Base-by-base conservation (phyloP, 352 stramenopile species). In the Globisporangium acanthophoron region DNA sequence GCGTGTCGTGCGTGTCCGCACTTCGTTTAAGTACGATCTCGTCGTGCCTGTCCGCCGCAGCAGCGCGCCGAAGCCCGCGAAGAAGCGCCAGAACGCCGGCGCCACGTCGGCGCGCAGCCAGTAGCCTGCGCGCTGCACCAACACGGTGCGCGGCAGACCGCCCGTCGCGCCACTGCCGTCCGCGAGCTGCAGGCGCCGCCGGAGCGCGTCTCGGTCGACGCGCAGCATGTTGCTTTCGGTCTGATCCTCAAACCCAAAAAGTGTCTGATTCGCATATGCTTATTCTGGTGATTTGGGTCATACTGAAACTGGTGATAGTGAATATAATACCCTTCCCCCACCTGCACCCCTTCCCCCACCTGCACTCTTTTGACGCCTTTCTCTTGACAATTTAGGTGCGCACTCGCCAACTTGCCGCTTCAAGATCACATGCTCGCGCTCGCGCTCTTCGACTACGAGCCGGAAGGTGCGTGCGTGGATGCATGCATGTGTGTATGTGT, bases 31-130 rank as follows among this genome's bases (percentile, higher is more conserved):
- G 24, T 27, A 27, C 24, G 24, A 27, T 27, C 1, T 27, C 15
- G 41, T n/a, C 56, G 7, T 54, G 55, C 58, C 58, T 71, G 56
- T 57, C 13, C 53, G 59, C 24, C 60, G 48, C 41, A 75, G 44
- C 40, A 66, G 48, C 12, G 59, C 44, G 12, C 71, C 31, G 16
- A 66, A 59, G 33, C 53, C 51, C 33, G 76, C 69, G 18, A 89
- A 78, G 59, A 87, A 87, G 43, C 67, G 64, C 78, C 79, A 88
- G 55, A 91, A 91, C 12, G 67, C 65, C 13, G 78, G 77, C 50
- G 74, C 74, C 6, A 89, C 71, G 56, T 89, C 81, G 1, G 73
- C 65, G 27, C 74, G 78, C 48, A 87, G 54, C 81, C 81, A 91
- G 54, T 84, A 86, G 43, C 66, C 66, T 35, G 88, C 60, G 3